Evolutionary conservation across 169 alveolate genomes (phyloP).

Genomic region (Plasmodium fragile): DNA sequence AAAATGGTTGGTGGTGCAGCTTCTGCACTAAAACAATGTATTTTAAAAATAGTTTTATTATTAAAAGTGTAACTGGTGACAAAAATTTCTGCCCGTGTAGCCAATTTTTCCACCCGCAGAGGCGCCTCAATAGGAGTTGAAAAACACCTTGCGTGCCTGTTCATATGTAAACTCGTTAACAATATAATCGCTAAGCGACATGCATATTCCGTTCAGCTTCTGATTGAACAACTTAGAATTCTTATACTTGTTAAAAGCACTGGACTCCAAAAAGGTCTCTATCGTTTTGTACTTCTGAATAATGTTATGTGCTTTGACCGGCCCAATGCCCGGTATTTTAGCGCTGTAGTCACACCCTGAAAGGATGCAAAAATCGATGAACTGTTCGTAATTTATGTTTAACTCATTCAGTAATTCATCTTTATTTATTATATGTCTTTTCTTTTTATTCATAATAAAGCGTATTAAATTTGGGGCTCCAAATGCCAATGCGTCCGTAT

Average conservation of each 20-base stretch:
- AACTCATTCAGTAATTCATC: constrained; percentile 85
- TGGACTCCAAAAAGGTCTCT: constrained; percentile 82
- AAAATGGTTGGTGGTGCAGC: not conserved
- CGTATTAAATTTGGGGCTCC: constrained; percentile 92
- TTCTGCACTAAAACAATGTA: not conserved
- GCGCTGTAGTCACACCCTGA: constrained; percentile 99
- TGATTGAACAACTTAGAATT: constrained; percentile 60
- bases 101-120: not conserved
- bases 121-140: constrained; percentile 48
- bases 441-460: constrained; percentile 49
- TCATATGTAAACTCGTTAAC: constrained; percentile 73
- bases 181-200: constrained; percentile 67
- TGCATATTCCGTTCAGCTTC: constrained; percentile 36
- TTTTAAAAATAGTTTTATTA: not conserved
- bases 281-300: constrained; percentile 91
- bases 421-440: constrained; percentile 82
- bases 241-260: constrained; percentile 53
- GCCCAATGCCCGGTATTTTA: constrained; percentile 96
- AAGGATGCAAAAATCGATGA: constrained; percentile 97
- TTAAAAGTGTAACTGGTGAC: not conserved
- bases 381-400: constrained; percentile 92
- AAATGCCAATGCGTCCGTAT: constrained; percentile 97
- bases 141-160: constrained; percentile 72
- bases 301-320: constrained; percentile 95
- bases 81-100: not conserved